These are phyloP conservation scores for Camelina laxa DNA, from an alignment of 345 rosid genomes.

Conservation along the genomic window DNA sequence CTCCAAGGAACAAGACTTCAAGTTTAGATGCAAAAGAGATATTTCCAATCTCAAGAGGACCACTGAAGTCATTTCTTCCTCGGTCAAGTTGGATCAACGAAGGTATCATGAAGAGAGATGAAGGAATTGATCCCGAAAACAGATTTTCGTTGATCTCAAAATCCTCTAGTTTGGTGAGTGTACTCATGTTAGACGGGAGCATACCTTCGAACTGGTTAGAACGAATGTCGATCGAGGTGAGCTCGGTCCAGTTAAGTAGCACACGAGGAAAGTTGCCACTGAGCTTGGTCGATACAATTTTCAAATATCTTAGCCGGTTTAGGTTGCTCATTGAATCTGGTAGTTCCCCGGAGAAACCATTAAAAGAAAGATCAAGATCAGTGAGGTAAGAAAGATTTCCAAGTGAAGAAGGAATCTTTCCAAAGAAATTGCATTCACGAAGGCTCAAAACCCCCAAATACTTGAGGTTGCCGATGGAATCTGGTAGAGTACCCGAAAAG, in stretches of 20 bases:
- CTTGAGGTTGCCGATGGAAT: slow-evolving; percentile 29
- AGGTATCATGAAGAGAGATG: slow-evolving; percentile 31
- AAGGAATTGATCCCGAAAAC: slow-evolving; percentile 18
- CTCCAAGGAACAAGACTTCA: background rate
- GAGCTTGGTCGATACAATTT: background rate
- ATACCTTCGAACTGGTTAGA: slow-evolving; percentile 26
- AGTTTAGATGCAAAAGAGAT: slow-evolving; percentile 13
- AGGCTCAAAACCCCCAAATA: slow-evolving; percentile 18
- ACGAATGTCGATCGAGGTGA: background rate
- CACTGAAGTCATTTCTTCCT: slow-evolving; percentile 14
- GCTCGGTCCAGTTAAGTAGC: slow-evolving; percentile 27
- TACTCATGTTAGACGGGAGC: slow-evolving; percentile 36
- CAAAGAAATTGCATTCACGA: slow-evolving; percentile 5
- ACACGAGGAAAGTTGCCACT: slow-evolving; percentile 1
- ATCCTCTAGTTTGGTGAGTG: background rate
- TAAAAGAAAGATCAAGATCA: slow-evolving; percentile 35
- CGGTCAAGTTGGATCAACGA: background rate
- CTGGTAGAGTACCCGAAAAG: slow-evolving; percentile 36
- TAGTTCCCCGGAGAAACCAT: slow-evolving; percentile 40
- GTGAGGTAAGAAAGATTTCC: slow-evolving; percentile 42
- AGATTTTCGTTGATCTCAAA: background rate
- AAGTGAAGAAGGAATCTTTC: slow-evolving; percentile 37
- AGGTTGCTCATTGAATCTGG: slow-evolving; percentile 6
- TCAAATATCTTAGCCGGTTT: background rate
- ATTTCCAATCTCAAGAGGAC: slow-evolving; percentile 34